Base-by-base conservation (phyloP, 2,329 filamentous ascomycete genomes). In the Fusarium sambucinum region DNA sequence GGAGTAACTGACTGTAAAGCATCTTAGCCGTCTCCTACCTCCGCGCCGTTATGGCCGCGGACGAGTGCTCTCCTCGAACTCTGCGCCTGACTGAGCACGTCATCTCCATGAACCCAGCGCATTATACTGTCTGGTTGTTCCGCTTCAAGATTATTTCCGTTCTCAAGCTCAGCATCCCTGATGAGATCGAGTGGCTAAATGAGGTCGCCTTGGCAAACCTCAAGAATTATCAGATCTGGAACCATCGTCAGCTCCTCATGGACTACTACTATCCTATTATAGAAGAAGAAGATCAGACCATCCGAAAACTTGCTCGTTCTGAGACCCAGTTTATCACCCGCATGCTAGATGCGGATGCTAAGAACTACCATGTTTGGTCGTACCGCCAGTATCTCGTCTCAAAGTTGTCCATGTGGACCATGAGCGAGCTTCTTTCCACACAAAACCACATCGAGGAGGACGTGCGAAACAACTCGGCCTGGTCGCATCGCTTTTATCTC, bases 211-310 rank as follows among this genome's bases (percentile, higher is more conserved):
- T 97, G 53, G 85, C 88, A 59, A 91, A 97, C 77, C 89, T 96
- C 75, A 99, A 99, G 80, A 99, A 98, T 82, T 99, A 99, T 82
- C 96, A 99, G 81, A 99, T 99, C 79, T 99, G 96, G 92, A 89
- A 91, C 77, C 89, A 90, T 74, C 85, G 89, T 27, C 88, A 90
- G 77, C 81, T 89, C n/a, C 82, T 91, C 32, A 82, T 90, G 53
- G 87, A 91, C 70, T 78, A 85, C 68, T 82, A 87, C 73, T 84
- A 84, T 73, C 79, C 84, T 70, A 79, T 87, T 80, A 92, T 87
- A 82, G 90, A 81, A 77, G 86, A 71, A 77, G 73, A 84, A 77
- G 71, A 80, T 81, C 78, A 84, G 82, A 79, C 86, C 82, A 64
- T 89, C 83, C 72, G 84, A 84, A 72, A 71, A 59, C 85, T 93